Evolutionary conservation across 306 rosid species (phyloP).

Genomic region (Vigna trinervia): DNA sequence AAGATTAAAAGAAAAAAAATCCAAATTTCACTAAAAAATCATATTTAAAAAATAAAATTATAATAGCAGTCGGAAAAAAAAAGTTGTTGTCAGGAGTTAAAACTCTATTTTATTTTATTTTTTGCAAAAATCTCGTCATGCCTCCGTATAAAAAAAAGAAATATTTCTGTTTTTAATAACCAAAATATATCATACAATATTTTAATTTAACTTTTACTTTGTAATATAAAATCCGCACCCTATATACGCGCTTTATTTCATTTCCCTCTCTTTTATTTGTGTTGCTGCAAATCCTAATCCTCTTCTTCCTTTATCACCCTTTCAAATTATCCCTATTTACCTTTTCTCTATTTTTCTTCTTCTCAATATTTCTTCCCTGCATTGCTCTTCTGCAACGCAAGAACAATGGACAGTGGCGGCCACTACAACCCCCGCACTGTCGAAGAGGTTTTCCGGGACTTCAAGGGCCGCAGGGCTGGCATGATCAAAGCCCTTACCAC

Average conservation of each 20-base stretch:
- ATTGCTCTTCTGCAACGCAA: neutral
- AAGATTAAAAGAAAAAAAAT: too few relatives aligned
- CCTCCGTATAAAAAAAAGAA: too few relatives aligned
- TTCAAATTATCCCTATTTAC: neutral
- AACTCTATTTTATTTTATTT: too few relatives aligned
- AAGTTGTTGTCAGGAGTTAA: too few relatives aligned
- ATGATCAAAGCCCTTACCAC: constrained; percentile 71
- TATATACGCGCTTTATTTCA: neutral
- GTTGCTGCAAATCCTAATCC: neutral
- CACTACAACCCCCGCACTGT: constrained; percentile 62
- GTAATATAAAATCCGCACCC: neutral
- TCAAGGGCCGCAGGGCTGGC: constrained; percentile 67
- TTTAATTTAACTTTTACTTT: too few relatives aligned
- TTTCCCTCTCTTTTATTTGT: neutral
- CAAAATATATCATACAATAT: too few relatives aligned
- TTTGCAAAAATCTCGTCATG: too few relatives aligned
- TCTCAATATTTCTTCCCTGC: neutral
- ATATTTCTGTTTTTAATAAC: too few relatives aligned
- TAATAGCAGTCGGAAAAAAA: too few relatives aligned
- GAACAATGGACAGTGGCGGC: constrained; percentile 59
- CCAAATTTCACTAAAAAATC: too few relatives aligned
- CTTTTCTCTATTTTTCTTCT: neutral
- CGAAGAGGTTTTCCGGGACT: constrained; percentile 72
- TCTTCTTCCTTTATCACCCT: neutral
- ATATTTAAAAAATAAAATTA: too few relatives aligned